Base-by-base conservation (phyloP, 129 eudicot species). In the Flaveria bidentis region DNA sequence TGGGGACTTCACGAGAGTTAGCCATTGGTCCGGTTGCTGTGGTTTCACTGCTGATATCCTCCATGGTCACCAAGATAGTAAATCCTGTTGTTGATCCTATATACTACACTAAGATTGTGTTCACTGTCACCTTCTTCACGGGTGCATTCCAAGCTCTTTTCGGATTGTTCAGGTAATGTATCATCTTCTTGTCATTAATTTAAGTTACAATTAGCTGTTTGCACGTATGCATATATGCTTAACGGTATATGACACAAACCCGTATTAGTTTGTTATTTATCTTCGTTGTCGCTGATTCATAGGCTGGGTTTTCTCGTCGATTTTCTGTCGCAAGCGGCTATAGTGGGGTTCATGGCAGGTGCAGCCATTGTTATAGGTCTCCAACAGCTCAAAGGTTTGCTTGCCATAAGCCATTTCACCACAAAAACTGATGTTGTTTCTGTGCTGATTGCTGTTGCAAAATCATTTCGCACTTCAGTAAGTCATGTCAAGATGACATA, bases 11-110 rank as follows among this genome's bases (percentile, higher is more conserved):
- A 49, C 84, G 96, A 26, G 96, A 93, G 72, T 80, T 93, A 69
- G 98, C 96, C 7, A 90, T 90, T 16, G 98, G 98, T 74, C 96
- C 98, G 0, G 98, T 93, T 30, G 98, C 98, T 4, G 98, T 93
- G 23, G 92, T 93, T 45, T 93, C 98, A 14, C 80, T 93, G 13
- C 74, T 93, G 46, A 78, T 93, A 52, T 88, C 92, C 1, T 82
- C 88, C 33, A 77, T 93, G 90, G 83, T 84, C 49, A 86, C 86
- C 58, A 78, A 77, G 26, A 55, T 84, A 16, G 77, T 82, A 30
- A 90, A 93, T 69, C 98, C 98, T 0, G 51, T 62, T 13, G 84
- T 72, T 13, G 80, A 93, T 84, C 89, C 89, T 14, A 26, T 78
- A 9, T 86, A 84, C 26, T 93, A 93, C 67, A 85, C 75, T 47